Conservation (phyloP, 768 basidiomycete species). For the Rubroboletus pulcherrimus region DNA sequence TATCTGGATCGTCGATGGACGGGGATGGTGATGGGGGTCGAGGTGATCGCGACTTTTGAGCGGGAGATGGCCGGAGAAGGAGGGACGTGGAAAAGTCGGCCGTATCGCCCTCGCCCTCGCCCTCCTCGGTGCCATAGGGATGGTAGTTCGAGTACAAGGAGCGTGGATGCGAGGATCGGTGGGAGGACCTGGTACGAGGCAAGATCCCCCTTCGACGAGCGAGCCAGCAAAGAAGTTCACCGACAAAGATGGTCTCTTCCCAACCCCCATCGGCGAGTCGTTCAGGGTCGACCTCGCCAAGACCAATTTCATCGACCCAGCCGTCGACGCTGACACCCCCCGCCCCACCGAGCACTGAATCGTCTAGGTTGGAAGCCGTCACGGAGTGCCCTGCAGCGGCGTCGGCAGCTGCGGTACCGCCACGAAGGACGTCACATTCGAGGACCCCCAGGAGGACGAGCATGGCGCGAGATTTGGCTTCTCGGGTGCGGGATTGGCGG, state of each 20-base stretch:
- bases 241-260: constrained; percentile 66
- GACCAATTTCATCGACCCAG: constrained; percentile 51
- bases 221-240: constrained; percentile 67
- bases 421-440: constrained; percentile 56
- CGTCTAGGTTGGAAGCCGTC: constrained; percentile 27
- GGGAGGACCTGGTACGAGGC: constrained; percentile 9
- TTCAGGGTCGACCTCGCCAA: constrained; percentile 62
- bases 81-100: constrained; percentile 26
- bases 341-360: constrained; percentile 12
- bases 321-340: constrained; percentile 29
- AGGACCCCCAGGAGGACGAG: constrained; percentile 75
- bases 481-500: constrained; percentile 35
- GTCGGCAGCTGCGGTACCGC: constrained; percentile 37
- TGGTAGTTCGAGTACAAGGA: constrained; percentile 20
- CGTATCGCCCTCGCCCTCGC: constrained; percentile 6
- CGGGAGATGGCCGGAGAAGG: constrained; percentile 22
- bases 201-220: constrained; percentile 43
- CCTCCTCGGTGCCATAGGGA: constrained; percentile 20
- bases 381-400: constrained; percentile 4
- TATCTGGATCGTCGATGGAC: not conserved
- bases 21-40: not conserved
- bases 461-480: constrained; percentile 56
- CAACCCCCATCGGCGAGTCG: constrained; percentile 59
- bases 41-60: not conserved
- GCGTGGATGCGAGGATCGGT: not conserved